phyloP scores from a whole-genome alignment of 2,329 filamentous ascomycete species.

The Claviceps spartinae region DNA sequence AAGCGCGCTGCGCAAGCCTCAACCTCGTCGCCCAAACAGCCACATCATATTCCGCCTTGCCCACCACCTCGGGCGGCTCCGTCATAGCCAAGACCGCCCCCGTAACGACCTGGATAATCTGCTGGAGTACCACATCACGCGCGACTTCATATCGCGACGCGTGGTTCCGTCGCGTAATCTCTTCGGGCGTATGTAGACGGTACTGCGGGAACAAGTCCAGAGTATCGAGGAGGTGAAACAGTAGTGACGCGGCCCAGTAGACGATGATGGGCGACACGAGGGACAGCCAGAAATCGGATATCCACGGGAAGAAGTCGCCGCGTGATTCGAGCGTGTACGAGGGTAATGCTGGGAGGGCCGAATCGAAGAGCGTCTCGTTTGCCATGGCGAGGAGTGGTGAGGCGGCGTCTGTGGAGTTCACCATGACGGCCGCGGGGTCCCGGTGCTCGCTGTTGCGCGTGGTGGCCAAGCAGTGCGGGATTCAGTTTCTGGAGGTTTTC shows the following conservation, averaged over 20 bases:
- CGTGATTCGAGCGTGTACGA: slow-evolving; percentile 60
- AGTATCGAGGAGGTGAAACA: slow-evolving; percentile 80
- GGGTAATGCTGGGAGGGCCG: slow-evolving; percentile 65
- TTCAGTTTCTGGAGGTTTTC: no score
- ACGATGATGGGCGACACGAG: slow-evolving; percentile 64
- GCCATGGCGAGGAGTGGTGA: slow-evolving; percentile 26
- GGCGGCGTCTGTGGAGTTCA: slow-evolving; percentile 21
- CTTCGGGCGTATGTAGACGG: slow-evolving; percentile 85
- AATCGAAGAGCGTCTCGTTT: slow-evolving; percentile 43
- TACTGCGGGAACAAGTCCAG: slow-evolving; percentile 82
- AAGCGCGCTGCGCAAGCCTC: slow-evolving; percentile 61
- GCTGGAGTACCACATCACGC: slow-evolving; percentile 83
- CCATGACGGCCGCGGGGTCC: slow-evolving; percentile 19
- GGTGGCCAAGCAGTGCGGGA: not conserved
- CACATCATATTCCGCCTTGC: slow-evolving; percentile 73
- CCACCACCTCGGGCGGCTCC: slow-evolving; percentile 60
- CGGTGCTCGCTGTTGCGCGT: not conserved
- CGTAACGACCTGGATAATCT: slow-evolving; percentile 71
- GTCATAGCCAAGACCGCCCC: slow-evolving; percentile 54
- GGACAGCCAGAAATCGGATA: slow-evolving; percentile 70
- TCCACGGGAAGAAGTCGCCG: slow-evolving; percentile 58
- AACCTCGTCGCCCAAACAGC: slow-evolving; percentile 81
- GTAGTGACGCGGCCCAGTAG: slow-evolving; percentile 76
- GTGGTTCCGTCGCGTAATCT: slow-evolving; percentile 77
- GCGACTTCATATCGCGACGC: slow-evolving; percentile 75